Evolutionary conservation across 2,329 filamentous ascomycete genomes (phyloP).

Genomic region (Aspergillus uvarum): DNA sequence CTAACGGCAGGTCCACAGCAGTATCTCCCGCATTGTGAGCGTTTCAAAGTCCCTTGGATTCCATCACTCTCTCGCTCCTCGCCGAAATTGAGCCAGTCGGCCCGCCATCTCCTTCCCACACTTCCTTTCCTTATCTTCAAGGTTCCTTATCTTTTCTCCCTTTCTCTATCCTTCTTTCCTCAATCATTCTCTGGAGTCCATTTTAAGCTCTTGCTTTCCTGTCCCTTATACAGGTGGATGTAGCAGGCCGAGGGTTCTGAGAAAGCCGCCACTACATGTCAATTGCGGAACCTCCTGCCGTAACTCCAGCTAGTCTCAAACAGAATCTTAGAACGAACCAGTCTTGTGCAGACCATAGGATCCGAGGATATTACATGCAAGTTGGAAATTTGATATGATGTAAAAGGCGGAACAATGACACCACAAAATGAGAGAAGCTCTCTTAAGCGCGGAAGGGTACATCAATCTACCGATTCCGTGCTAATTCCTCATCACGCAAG

Average conservation of each 20-base stretch:
- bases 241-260: background rate
- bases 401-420: slow-evolving; percentile 30
- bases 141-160: background rate
- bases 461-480: background rate
- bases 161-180: background rate
- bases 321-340: no score
- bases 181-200: no score
- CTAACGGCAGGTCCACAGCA: background rate
- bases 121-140: background rate
- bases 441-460: slow-evolving; percentile 77
- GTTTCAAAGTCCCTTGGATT: background rate
- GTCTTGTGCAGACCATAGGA: no score
- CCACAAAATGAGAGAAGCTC: slow-evolving; percentile 71
- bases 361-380: background rate
- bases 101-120: background rate
- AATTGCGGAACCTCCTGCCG: no score
- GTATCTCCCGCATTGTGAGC: background rate
- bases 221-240: background rate
- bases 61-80: background rate
- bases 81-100: background rate
- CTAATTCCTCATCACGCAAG: slow-evolving; percentile 20
- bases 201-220: background rate
- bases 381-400: slow-evolving; percentile 1
- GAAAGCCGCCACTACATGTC: background rate
- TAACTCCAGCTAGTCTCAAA: no score